Conservation (phyloP, 1,139 yeast genomes). For the Kodamaea sp. region DNA sequence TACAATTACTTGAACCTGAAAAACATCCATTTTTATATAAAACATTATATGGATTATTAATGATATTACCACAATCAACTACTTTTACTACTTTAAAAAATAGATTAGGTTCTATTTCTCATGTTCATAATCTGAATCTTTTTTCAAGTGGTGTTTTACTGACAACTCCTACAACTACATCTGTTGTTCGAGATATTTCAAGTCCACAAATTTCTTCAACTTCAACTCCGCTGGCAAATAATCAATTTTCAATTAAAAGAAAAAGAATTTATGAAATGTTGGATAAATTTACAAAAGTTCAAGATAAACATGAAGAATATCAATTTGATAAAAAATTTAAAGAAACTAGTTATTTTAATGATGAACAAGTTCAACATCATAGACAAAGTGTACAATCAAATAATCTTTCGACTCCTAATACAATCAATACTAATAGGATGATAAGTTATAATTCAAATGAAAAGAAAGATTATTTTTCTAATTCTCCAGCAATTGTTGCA, state of each 20-base stretch:
- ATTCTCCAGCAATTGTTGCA: conserved; percentile 10
- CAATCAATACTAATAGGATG: conserved; percentile 6
- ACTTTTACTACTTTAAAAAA: conserved; percentile 81
- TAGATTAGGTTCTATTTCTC: conserved; percentile 54
- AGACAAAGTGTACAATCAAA: conserved; percentile 1
- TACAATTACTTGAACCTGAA: conserved; percentile 85
- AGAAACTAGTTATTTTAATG: conserved; percentile 5
- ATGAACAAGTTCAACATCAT: conserved; percentile 2
- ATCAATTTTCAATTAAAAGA: conserved; percentile 38
- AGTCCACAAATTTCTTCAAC: conserved; percentile 3
- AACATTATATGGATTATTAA: conserved; percentile 84
- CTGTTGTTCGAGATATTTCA: conserved; percentile 4
- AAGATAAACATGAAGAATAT: conserved; percentile 48
- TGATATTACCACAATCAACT: conserved; percentile 94
- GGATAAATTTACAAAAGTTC: conserved; percentile 58
- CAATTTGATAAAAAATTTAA: conserved; percentile 10
- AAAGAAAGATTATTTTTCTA: conserved; percentile 15
- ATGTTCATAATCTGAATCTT: conserved; percentile 19
- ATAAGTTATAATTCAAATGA: conserved; percentile 12
- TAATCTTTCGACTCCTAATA: conserved; percentile 2
- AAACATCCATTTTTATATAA: conserved; percentile 79
- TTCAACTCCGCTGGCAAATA: conserved; percentile 17
- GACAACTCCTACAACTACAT: conserved; percentile 19
- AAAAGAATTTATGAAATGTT: conserved; percentile 52
- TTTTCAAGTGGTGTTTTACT: conserved; percentile 14